A percentile compares a stretch with the other conserved stretches of the same genome.
phyloP scores from a whole-genome alignment of 768 basidiomycete species.

The Chalciporus piperatus region DNA sequence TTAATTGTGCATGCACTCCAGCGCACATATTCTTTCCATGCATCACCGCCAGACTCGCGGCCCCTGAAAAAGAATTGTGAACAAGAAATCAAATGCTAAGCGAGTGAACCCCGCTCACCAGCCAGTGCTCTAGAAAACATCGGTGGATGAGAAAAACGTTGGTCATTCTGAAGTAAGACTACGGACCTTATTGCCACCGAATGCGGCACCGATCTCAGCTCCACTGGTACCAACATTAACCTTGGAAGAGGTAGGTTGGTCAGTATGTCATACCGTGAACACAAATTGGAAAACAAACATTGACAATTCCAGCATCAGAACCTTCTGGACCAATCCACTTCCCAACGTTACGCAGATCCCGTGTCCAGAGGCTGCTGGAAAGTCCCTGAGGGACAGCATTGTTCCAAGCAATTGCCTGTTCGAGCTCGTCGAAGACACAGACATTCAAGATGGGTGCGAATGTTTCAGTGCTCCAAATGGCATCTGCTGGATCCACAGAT shows the following conservation, averaged over 20 bases:
- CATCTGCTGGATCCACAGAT: conserved; percentile 48
- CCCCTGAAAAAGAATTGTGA: conserved; percentile 54
- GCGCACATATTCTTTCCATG: conserved; percentile 97
- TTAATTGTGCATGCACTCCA: conserved; percentile 94
- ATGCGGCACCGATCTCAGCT: conserved; percentile 80
- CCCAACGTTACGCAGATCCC: conserved; percentile 77
- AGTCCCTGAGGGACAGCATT: conserved; percentile 90
- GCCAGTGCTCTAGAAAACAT: conserved; percentile 63
- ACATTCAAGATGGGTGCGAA: conserved; percentile 91
- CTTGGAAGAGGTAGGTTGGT: conserved; percentile 28
- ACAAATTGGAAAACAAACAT: conserved; percentile 48
- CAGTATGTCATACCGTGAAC: background rate
- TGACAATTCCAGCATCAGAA: conserved; percentile 89
- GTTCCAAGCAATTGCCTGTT: conserved; percentile 87
- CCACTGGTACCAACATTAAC: conserved; percentile 69
- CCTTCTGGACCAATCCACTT: conserved; percentile 91
- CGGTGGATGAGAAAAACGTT: conserved; percentile 11
- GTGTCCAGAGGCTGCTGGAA: conserved; percentile 89
- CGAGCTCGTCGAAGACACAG: conserved; percentile 80
- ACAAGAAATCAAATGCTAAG: conserved; percentile 16
- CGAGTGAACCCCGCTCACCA: conserved; percentile 50
- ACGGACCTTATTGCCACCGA: conserved; percentile 88
- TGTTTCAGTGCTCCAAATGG: conserved; percentile 75
- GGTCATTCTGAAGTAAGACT: conserved; percentile 7
- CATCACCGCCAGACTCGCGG: conserved; percentile 94